Evolutionary conservation across 805 yeast species (phyloP).

Genomic region (Wickerhamiella azyma): DNA sequence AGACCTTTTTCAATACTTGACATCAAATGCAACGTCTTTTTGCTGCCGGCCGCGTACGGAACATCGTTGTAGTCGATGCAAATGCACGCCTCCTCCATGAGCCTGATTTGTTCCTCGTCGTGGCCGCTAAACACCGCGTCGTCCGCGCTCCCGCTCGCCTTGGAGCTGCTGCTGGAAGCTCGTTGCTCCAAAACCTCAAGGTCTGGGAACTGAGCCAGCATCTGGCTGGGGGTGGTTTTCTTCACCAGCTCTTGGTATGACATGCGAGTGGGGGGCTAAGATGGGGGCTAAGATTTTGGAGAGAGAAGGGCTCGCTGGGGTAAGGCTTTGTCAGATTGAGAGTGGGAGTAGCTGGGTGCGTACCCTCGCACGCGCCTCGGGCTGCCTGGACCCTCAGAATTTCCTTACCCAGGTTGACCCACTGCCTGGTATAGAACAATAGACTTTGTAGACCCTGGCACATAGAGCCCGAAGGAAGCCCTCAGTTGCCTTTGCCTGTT

Average conservation of each 20-base stretch:
- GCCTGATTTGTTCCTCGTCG: conserved; percentile 82
- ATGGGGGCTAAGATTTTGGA: neutral
- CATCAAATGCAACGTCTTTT: conserved; percentile 75
- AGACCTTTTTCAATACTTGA: conserved; percentile 73
- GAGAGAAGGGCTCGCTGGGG: too few relatives aligned
- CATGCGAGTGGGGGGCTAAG: conserved; percentile 1
- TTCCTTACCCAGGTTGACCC: too few relatives aligned
- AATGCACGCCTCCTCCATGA: conserved; percentile 95
- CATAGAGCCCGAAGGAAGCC: too few relatives aligned
- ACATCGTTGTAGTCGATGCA: conserved; percentile 77
- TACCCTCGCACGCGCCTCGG: too few relatives aligned
- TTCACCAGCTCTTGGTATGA: conserved; percentile 12
- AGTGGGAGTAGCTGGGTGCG: too few relatives aligned
- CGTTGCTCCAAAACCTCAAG: conserved; percentile 19
- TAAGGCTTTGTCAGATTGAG: too few relatives aligned
- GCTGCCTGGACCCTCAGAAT: too few relatives aligned
- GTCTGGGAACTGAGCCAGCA: conserved; percentile 21
- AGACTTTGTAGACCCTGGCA: too few relatives aligned
- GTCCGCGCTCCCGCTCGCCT: conserved; percentile 9
- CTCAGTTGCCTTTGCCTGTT: too few relatives aligned
- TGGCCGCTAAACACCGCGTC: conserved; percentile 59
- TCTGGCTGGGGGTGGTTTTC: conserved; percentile 15
- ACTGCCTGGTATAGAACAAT: too few relatives aligned
- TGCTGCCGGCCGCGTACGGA: conserved; percentile 88
- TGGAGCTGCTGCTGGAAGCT: conserved; percentile 16